Evolutionary conservation across 2,329 filamentous ascomycete genomes (phyloP), one percentile per base, ranked within the genome.

Genomic region (Microsporum ferrugineum): DNA sequence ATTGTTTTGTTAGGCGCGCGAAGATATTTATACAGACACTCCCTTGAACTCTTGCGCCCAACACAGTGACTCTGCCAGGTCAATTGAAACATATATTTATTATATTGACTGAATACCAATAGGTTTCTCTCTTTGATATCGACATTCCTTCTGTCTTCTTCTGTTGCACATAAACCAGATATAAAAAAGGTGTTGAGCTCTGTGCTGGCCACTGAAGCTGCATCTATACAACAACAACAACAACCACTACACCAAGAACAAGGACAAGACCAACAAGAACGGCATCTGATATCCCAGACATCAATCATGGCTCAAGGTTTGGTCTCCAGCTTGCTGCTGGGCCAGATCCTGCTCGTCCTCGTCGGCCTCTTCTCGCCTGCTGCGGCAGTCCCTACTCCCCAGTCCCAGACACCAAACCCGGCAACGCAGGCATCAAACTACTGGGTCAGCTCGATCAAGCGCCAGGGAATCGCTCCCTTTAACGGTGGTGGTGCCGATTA

Each of bases 381-480:
- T 45, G 65, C 68, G 58, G 74, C 75, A 14, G 67, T 69, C 5
- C 61, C 61, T 5, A 56, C 59, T 43, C 41, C 58, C 29, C 61
- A 62, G 43, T 14, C 41, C 29, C 61, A 62, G 43, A 10, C 57
- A 3, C 47, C 57, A 8, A 64, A 60, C 1, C 55, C 66, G 29
- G 38, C 64, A 23, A 60, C 62, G 51, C 33, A 43, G 7, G 53
- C 62, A 23, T 62, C 62, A 5, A 45, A 7, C 12, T 94, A 87
- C 80, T 95, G 89, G 89, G 73, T 94, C 61, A 79, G 82, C 39
- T 78, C 78, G 64, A 86, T 94, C 69, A 71, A 84, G 67, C 86
- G 87, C 45, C 83, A 89, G 67, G 90, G 89, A 61, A 74, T 76
- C 1, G 80, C 85, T 49, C 83, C 88, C 34, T 95, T 86, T 70